Base-by-base conservation (phyloP, 148 eudicot genomes). In the Diospyros kaki region DNA sequence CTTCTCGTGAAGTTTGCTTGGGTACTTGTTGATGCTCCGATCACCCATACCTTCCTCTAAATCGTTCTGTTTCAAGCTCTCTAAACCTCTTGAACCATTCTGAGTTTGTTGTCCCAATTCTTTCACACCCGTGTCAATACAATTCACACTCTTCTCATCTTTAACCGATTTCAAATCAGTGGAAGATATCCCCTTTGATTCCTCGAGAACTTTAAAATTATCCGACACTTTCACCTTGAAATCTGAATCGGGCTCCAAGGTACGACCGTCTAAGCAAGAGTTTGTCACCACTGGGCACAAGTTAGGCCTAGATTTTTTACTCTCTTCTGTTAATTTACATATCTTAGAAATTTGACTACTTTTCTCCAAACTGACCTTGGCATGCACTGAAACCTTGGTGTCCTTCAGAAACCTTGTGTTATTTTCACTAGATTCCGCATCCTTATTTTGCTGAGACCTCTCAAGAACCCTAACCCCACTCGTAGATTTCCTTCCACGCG, bases 1-100 rank as follows among this genome's bases (percentile, higher is more conserved):
- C 82, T 90, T 92, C 77, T 90, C 98, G 41, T 92, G 98, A 59
- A 94, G 76, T 79, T 84, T 90, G 77, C 91, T 92, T 4, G 91
- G 84, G 58, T 84, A 81, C 81, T 89, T 92, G 42, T 80, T 79
- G 64, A 59, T 77, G 53, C 63, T 77, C 51, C 78, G 53, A 28
- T 78, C 78, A 78, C 83, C 74, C 42, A 5, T 13, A 18, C 71
- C 80, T 66, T 75, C 87, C 53, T 66, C 90, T 18, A 42, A 74
- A 5, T 69, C 73, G 79, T 81, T 87, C 73, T 79, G 89, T 56
- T 77, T 86, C 11, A 61, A 59, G 58, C 45, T 58, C 67, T 42
- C 68, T 13, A 28, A 40, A 68, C 44, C 74, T 72, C 80, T 80
- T 63, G 54, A 71, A 76, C 60, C 73, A 64, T 28, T 28, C 28